These are phyloP conservation scores for Nicotiana benthamiana DNA, from an alignment of 257 asterid genomes.

Conservation along the genomic window DNA sequence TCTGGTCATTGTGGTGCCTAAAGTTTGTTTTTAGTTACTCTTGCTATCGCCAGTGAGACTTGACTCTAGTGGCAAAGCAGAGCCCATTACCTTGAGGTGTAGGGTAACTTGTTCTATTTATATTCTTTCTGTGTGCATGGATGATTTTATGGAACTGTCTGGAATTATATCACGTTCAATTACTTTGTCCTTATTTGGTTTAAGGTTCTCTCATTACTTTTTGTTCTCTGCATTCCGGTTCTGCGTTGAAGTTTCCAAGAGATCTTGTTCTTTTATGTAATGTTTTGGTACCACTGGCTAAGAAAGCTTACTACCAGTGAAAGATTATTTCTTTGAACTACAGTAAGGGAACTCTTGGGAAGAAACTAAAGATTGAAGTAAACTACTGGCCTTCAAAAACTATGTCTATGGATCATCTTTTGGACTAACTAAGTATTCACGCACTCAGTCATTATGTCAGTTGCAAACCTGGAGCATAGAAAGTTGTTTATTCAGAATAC, in stretches of 20 bases:
- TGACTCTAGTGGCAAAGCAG: not conserved
- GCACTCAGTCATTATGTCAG: not conserved
- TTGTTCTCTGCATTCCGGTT: not conserved
- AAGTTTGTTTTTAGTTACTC: not conserved
- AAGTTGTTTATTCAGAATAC: not conserved
- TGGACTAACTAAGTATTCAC: not conserved
- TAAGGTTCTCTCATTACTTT: not conserved
- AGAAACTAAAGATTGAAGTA: not conserved
- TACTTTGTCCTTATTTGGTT: not conserved
- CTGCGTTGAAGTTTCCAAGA: not conserved
- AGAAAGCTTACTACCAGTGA: not conserved
- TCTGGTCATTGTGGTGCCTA: not conserved
- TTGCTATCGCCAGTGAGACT: not conserved
- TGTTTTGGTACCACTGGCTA: not conserved
- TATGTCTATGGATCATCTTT: not conserved
- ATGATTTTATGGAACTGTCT: not conserved
- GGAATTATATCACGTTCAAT: not conserved
- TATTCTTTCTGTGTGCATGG: not conserved
- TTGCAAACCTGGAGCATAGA: not conserved
- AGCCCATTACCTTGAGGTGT: not conserved
- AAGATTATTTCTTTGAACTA: not conserved
- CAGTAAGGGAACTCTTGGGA: not conserved
- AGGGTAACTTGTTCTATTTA: not conserved
- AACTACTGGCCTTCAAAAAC: not conserved
- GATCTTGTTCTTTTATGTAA: not conserved